Conservation (phyloP, 1,139 yeast species). For the Pneumocystis oryctolagi region DNA sequence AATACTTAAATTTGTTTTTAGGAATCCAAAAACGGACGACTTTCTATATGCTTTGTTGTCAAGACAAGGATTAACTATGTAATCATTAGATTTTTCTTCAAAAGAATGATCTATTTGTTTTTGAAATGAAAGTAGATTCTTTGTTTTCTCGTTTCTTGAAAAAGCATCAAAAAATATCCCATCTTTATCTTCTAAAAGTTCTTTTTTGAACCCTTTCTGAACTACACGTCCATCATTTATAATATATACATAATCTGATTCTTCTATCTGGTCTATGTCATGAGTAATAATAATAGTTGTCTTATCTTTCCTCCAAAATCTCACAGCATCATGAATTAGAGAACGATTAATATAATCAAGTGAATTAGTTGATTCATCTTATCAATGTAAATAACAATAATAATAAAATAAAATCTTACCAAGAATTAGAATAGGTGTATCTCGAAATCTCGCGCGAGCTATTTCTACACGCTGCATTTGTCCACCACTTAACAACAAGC, state of each 20-base stretch:
- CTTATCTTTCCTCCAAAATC: conserved; percentile 46
- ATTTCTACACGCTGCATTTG: conserved; percentile 70
- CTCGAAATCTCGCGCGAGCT: conserved; percentile 63
- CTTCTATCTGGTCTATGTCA: conserved; percentile 42
- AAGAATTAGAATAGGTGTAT: conserved; percentile 57
- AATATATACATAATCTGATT: conserved; percentile 40
- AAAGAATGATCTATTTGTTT: not conserved
- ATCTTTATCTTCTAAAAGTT: conserved; percentile 18
- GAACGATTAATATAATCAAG: conserved; percentile 42
- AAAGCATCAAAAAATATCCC: conserved; percentile 4
- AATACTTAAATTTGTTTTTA: not conserved
- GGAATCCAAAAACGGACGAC: not conserved
- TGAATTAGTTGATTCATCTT: conserved; percentile 75
- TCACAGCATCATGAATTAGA: conserved; percentile 35
- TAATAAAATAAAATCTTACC: not conserved
- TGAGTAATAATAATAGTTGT: conserved; percentile 78
- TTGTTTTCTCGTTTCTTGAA: not conserved
- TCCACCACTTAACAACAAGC: conserved; percentile 65
- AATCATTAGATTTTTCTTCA: not conserved
- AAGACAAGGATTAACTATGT: not conserved
- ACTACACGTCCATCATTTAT: conserved; percentile 44
- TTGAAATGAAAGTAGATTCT: not conserved
- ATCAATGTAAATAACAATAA: not conserved
- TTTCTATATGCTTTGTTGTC: not conserved
- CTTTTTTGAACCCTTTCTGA: conserved; percentile 30